Conservation (phyloP, 1,284 basidiomycete species). For the Inonotus obliquus region DNA sequence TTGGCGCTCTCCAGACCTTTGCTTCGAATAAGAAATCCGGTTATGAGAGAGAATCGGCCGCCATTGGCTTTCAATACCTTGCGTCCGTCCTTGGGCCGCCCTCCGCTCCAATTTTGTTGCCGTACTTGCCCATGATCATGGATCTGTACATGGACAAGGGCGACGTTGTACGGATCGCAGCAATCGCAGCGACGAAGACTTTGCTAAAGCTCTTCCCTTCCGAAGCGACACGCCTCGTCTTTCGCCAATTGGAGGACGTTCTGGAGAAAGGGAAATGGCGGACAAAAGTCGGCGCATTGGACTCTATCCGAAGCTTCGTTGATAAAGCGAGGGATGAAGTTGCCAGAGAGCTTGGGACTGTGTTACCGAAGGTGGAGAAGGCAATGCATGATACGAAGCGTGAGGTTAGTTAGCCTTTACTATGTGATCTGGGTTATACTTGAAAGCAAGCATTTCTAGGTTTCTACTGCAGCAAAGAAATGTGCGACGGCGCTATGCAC, state of each 20-base stretch:
- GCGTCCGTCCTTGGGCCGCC: conserved; percentile 71
- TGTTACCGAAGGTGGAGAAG: conserved; percentile 84
- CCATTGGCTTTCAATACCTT: conserved; percentile 80
- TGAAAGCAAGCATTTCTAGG: conserved; percentile 45
- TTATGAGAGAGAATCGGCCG: conserved; percentile 89
- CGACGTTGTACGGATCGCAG: conserved; percentile 84
- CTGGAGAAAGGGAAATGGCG: conserved; percentile 91
- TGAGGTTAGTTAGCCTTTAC: conserved; percentile 54
- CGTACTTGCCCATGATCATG: conserved; percentile 75
- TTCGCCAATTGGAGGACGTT: conserved; percentile 67
- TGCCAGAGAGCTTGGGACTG: conserved; percentile 77
- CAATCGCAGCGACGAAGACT: conserved; percentile 78
- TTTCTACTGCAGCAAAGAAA: conserved; percentile 85
- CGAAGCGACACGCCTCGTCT: conserved; percentile 74
- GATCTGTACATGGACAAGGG: conserved; percentile 94
- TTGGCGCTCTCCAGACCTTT: conserved; percentile 66
- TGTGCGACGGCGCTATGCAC: conserved; percentile 91
- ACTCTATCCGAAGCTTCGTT: conserved; percentile 77
- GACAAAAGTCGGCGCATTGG: conserved; percentile 91
- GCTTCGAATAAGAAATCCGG: conserved; percentile 87
- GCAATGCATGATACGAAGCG: conserved; percentile 98
- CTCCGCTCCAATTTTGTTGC: conserved; percentile 77
- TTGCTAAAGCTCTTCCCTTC: conserved; percentile 84
- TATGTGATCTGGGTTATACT: conserved; percentile 11
- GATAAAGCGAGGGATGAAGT: conserved; percentile 74